Conservation (phyloP, 805 yeast species). For the Metschnikowia anglica region DNA sequence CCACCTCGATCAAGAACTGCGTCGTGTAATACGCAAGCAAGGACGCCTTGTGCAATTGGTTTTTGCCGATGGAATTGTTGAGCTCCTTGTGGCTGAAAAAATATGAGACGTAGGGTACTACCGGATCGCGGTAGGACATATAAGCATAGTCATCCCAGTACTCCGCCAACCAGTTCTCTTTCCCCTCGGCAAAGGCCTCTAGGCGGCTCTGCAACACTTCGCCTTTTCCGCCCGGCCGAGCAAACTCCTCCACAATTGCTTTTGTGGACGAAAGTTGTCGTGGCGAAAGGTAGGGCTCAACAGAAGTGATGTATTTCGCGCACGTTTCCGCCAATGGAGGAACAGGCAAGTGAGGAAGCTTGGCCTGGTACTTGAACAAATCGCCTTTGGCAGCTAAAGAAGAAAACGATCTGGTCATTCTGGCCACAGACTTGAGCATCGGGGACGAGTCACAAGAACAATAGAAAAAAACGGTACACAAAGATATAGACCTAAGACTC, state of each 20-base stretch:
- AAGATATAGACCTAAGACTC: no score
- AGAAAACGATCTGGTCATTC: slow-evolving; percentile 22
- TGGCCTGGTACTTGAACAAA: slow-evolving; percentile 67
- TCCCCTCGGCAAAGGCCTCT: slow-evolving; percentile 51
- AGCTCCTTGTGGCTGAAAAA: slow-evolving; percentile 81
- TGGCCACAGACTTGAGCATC: slow-evolving; percentile 19
- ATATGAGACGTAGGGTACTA: slow-evolving; percentile 92
- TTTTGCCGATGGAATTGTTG: slow-evolving; percentile 53
- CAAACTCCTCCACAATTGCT: slow-evolving; percentile 62
- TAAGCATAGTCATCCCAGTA: slow-evolving; percentile 96
- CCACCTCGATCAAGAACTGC: slow-evolving; percentile 64
- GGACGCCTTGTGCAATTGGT: slow-evolving; percentile 73
- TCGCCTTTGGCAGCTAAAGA: slow-evolving; percentile 51
- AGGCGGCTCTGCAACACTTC: slow-evolving; percentile 68
- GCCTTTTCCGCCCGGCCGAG: slow-evolving; percentile 60
- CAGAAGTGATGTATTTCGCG: slow-evolving; percentile 63
- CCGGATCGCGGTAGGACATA: slow-evolving; percentile 86
- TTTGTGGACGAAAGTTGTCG: slow-evolving; percentile 53
- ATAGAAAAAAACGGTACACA: neutral
- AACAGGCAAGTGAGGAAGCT: slow-evolving; percentile 83
- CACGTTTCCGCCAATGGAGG: slow-evolving; percentile 77
- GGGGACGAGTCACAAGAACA: neutral
- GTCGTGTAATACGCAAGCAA: slow-evolving; percentile 67
- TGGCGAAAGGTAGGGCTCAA: slow-evolving; percentile 62
- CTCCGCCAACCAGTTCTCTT: slow-evolving; percentile 85